phyloP scores from a whole-genome alignment of 805 yeast genomes.

The Candida corydali region DNA sequence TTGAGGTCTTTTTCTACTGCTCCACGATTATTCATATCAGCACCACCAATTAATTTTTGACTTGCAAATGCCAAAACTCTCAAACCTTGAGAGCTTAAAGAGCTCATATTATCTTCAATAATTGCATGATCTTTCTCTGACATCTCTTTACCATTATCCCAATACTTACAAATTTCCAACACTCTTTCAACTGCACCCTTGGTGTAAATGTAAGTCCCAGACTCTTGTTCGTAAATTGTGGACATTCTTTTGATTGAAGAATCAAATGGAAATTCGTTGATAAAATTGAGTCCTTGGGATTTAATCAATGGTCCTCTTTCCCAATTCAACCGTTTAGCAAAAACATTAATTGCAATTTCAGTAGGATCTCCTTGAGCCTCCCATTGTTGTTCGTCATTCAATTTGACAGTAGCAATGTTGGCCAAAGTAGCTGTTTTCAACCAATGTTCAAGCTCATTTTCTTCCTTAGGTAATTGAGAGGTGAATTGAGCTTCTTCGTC shows the following conservation, averaged over 20 bases:
- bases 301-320: constrained; percentile 18
- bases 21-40: constrained; percentile 13
- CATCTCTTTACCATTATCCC: constrained; percentile 14
- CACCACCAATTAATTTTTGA: constrained; percentile 12
- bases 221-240: constrained; percentile 15
- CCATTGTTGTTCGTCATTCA: constrained; percentile 47
- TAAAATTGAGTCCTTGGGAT: constrained; percentile 14
- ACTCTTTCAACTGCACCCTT: constrained; percentile 34
- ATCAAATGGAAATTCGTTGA: constrained; percentile 30
- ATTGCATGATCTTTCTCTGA: constrained; percentile 16
- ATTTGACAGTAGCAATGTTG: constrained; percentile 66
- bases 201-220: constrained; percentile 13
- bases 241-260: constrained; percentile 32
- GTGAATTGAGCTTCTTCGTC: constrained; percentile 35
- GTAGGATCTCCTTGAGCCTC: constrained; percentile 52
- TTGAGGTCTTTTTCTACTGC: constrained; percentile 19
- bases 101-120: constrained; percentile 24
- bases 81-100: constrained; percentile 25
- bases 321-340: constrained; percentile 22
- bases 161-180: constrained; percentile 19
- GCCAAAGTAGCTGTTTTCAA: constrained; percentile 68
- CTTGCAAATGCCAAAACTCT: constrained; percentile 31
- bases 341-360: constrained; percentile 32
- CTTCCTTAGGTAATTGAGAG: constrained; percentile 13
- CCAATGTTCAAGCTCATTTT: constrained; percentile 44